Conservation (phyloP, 768 basidiomycete genomes). For the Hydnomerulius pinastri region DNA sequence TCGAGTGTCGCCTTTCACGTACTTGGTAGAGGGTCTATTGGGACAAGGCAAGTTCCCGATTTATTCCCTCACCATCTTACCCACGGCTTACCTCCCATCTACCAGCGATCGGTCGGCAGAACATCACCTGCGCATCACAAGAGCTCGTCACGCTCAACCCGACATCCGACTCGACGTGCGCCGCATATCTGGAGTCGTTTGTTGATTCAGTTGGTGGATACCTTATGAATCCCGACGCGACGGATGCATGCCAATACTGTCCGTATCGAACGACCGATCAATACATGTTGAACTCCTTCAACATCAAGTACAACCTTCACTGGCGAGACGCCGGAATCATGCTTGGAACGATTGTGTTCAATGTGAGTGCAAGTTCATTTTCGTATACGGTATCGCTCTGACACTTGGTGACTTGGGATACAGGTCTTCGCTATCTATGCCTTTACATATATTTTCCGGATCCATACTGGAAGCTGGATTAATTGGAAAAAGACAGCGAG, state of each 20-base stretch:
- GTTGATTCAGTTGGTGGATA: conserved; percentile 53
- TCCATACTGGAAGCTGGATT: conserved; percentile 24
- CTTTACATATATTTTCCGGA: conserved; percentile 31
- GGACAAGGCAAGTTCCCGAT: conserved; percentile 20
- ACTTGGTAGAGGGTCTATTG: conserved; percentile 45
- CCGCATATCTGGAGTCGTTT: conserved; percentile 49
- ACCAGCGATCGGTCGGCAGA: conserved; percentile 40
- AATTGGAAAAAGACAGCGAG: no score
- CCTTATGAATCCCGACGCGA: conserved; percentile 51
- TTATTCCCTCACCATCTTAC: neutral
- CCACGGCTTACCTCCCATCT: neutral
- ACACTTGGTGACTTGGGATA: neutral
- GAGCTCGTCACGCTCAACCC: conserved; percentile 57
- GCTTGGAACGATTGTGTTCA: conserved; percentile 48
- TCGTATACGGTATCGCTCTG: neutral
- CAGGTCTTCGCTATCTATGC: conserved; percentile 24
- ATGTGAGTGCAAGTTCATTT: conserved; percentile 37
- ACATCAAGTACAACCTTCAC: conserved; percentile 53
- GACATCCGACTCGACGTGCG: conserved; percentile 53
- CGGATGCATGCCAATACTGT: conserved; percentile 55
- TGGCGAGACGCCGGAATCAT: conserved; percentile 61
- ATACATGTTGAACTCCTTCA: conserved; percentile 44
- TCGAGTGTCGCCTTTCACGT: no score
- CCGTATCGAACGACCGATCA: conserved; percentile 50
- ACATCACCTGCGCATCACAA: conserved; percentile 46